phyloP scores from a whole-genome alignment of 768 basidiomycete genomes.

The Amanita muscaria region DNA sequence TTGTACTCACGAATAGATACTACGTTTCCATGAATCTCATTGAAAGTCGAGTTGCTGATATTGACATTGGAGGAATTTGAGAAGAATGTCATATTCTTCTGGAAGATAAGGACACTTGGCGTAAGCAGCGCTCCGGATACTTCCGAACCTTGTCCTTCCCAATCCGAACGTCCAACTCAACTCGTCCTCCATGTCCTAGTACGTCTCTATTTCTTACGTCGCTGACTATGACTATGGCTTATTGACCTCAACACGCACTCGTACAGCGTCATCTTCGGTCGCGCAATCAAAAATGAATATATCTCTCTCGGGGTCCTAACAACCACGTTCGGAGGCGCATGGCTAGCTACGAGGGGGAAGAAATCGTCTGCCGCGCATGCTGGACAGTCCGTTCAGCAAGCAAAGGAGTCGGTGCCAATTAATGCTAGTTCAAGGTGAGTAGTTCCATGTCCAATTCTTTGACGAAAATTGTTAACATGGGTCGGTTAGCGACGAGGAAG shows the following conservation, averaged over 20 bases:
- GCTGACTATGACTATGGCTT: no score
- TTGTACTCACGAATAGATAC: no score
- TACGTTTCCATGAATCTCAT: no score
- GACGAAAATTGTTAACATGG: constrained; percentile 10
- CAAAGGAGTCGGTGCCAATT: constrained; percentile 56
- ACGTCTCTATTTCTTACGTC: not conserved
- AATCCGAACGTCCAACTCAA: not conserved
- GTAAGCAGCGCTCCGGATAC: no score
- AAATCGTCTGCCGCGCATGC: constrained; percentile 34
- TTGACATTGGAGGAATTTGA: no score
- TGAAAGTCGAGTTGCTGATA: no score
- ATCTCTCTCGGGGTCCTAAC: constrained; percentile 62
- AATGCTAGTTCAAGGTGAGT: constrained; percentile 61
- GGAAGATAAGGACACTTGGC: no score
- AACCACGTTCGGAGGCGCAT: constrained; percentile 43
- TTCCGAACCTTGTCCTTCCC: not conserved
- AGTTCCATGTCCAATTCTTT: not conserved
- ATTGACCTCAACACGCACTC: no score
- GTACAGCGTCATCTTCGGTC: constrained; percentile 65
- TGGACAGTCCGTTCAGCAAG: constrained; percentile 39
- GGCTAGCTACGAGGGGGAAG: constrained; percentile 44
- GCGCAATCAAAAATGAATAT: constrained; percentile 75
- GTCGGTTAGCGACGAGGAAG: constrained; percentile 67
- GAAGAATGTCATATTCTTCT: no score
- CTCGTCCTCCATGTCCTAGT: constrained; percentile 7